Base-by-base conservation (phyloP, 257 asterid species). In the Capsicum baccatum region DNA sequence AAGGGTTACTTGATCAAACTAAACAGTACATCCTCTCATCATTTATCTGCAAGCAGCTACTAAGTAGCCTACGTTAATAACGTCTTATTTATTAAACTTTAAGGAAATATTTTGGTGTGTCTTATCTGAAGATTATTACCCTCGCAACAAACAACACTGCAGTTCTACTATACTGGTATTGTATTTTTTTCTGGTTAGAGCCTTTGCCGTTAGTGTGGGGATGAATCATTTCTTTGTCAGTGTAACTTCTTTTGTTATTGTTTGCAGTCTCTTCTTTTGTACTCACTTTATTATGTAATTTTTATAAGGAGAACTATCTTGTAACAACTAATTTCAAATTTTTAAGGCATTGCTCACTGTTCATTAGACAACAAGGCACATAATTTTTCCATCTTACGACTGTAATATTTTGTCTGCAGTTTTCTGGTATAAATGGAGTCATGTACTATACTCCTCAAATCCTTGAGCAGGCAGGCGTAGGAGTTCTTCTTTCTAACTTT, bases 391-490 rank as follows among this genome's bases (percentile, higher is more conserved):
- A 37, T 66, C 21, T 73, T 48, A 48, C 6, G 19, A n/a, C 42
- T 62, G 71, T 60, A 10, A 82, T 73, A 8, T 6, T 78, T 42
- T 76, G 12, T 86, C 14, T 89, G 90, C 93, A 95, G 98, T 95
- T 95, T 86, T 90, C 99, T 39, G 99, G 99, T 69, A 95, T 95
- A 92, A 95, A 95, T 14, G 99, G 99, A 33, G 99, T 95, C 79
- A 83, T 95, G 90, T 95, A 95, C 91, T 95, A 95, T 89, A 94
- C 99, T 10, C 99, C 99, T 68, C 99, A 95, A 90, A 94, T 95
- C 87, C 97, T 95, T 50, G 87, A 91, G 84, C 97, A 95, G 92
- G 99, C 99, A 14, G 99, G 99, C 5, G 99, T 95, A 1, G 92
- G 83, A 5, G 97, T 95, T 87, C 94, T 95, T 84, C 94, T 95